phyloP scores from a whole-genome alignment of 2,329 filamentous ascomycete genomes.

The Ophioceras dolichostomum region DNA sequence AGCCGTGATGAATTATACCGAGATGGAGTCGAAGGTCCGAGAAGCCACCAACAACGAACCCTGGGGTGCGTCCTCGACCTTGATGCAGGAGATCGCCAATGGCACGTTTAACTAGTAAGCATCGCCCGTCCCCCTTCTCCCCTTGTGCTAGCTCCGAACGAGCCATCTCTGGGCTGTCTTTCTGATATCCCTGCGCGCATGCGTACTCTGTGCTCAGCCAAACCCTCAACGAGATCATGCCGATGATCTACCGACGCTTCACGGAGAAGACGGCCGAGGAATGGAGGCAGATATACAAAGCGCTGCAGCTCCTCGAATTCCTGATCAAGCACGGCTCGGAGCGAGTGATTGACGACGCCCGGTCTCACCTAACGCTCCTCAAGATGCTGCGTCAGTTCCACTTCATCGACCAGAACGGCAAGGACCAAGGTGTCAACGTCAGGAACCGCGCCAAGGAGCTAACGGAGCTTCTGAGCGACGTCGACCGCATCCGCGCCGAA shows the following conservation, averaged over 20 bases:
- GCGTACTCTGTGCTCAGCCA: conserved; percentile 51
- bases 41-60: conserved; percentile 99
- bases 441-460: conserved; percentile 94
- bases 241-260: conserved; percentile 98
- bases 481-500: conserved; percentile 71
- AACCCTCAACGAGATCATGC: conserved; percentile 98
- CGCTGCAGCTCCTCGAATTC: conserved; percentile 86
- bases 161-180: too few relatives aligned
- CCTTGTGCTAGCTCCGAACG: not conserved
- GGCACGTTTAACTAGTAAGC: conserved; percentile 95
- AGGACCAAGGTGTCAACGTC: conserved; percentile 96
- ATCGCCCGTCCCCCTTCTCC: not conserved
- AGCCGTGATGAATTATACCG: conserved; percentile 98
- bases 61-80: conserved; percentile 73
- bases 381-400: conserved; percentile 99
- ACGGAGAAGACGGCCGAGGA: conserved; percentile 97
- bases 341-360: conserved; percentile 90
- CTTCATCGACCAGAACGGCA: conserved; percentile 90
- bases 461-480: conserved; percentile 82
- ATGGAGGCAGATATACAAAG: conserved; percentile 99
- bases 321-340: conserved; percentile 97
- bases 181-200: too few relatives aligned
- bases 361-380: conserved; percentile 85
- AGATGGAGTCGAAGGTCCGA: conserved; percentile 81
- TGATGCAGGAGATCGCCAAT: conserved; percentile 98